Evolutionary conservation across 495 filamentous ascomycete species (phyloP).

Genomic region (Penicillium arizonense): DNA sequence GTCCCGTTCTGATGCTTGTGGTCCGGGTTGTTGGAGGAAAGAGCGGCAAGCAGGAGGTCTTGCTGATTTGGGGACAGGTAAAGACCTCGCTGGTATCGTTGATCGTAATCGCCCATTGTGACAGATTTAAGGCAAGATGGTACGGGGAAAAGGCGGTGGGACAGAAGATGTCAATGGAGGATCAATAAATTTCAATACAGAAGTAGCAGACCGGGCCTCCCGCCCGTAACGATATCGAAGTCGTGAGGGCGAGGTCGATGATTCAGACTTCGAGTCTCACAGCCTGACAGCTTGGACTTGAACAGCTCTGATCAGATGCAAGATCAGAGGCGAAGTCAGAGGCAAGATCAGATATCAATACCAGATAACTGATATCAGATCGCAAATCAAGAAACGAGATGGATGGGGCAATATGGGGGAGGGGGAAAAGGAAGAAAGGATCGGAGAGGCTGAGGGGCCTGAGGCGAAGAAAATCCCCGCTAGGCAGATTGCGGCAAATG

Average conservation of each 20-base stretch:
- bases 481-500: slow-evolving; percentile 7
- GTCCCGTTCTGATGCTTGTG: slow-evolving; percentile 29
- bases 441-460: slow-evolving; percentile 7
- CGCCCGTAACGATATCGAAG: slow-evolving; percentile 7
- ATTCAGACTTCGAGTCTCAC: neutral
- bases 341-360: neutral
- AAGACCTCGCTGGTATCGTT: slow-evolving; percentile 44
- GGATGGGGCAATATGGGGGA: neutral
- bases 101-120: slow-evolving; percentile 38
- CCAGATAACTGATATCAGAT: neutral
- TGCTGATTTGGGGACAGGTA: slow-evolving; percentile 85
- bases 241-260: neutral
- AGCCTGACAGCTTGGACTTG: neutral
- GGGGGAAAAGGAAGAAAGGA: slow-evolving; percentile 3
- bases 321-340: too few species aligned
- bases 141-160: neutral
- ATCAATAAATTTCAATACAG: neutral
- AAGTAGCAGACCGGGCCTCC: slow-evolving; percentile 7
- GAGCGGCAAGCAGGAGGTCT: slow-evolving; percentile 80
- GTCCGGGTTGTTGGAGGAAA: slow-evolving; percentile 69
- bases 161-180: neutral
- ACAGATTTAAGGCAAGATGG: neutral
- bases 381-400: neutral
- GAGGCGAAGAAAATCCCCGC: slow-evolving; percentile 6
- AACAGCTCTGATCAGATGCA: neutral